Evolutionary conservation across 2,329 filamentous ascomycete species (phyloP).

Genomic region (Fusarium kyushuense): DNA sequence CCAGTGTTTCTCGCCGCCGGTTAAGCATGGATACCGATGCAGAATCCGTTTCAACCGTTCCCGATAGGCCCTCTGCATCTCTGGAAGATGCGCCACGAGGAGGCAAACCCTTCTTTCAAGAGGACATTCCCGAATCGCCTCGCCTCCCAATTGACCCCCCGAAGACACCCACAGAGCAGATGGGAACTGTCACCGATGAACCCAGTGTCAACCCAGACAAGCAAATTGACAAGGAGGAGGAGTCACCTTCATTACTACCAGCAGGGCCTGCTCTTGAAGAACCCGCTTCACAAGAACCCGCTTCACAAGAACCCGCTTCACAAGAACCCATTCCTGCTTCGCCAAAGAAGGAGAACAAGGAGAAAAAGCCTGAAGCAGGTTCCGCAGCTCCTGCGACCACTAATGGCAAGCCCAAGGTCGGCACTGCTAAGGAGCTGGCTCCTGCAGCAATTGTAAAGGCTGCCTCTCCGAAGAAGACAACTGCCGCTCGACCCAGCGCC

Average conservation of each 20-base stretch:
- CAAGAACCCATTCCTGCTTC: too few relatives aligned
- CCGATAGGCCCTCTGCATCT: slow-evolving; percentile 54
- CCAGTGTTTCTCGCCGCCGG: slow-evolving; percentile 54
- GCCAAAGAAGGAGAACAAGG: slow-evolving; percentile 24
- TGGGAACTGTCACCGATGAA: slow-evolving; percentile 49
- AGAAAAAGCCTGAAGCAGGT: slow-evolving; percentile 12
- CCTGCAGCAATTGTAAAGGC: slow-evolving; percentile 28
- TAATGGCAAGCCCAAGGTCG: slow-evolving; percentile 42
- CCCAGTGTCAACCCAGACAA: slow-evolving; percentile 58
- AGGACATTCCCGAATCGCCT: slow-evolving; percentile 60
- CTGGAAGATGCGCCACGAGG: slow-evolving; percentile 45
- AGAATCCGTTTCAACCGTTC: slow-evolving; percentile 51
- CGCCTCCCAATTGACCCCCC: slow-evolving; percentile 42
- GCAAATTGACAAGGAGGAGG: slow-evolving; percentile 55
- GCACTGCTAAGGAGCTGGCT: slow-evolving; percentile 44
- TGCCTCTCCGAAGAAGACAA: slow-evolving; percentile 35
- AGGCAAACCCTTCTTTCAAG: slow-evolving; percentile 49
- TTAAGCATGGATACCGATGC: slow-evolving; percentile 54
- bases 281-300: neutral
- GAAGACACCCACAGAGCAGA: slow-evolving; percentile 24
- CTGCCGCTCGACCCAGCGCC: slow-evolving; percentile 39
- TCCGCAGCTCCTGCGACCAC: slow-evolving; percentile 9
- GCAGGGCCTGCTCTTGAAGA: slow-evolving; percentile 22
- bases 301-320: neutral
- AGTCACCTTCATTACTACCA: slow-evolving; percentile 36